These are phyloP conservation scores for Hygrocybe coccinea DNA, from an alignment of 768 basidiomycete genomes.

Conservation along the genomic window DNA sequence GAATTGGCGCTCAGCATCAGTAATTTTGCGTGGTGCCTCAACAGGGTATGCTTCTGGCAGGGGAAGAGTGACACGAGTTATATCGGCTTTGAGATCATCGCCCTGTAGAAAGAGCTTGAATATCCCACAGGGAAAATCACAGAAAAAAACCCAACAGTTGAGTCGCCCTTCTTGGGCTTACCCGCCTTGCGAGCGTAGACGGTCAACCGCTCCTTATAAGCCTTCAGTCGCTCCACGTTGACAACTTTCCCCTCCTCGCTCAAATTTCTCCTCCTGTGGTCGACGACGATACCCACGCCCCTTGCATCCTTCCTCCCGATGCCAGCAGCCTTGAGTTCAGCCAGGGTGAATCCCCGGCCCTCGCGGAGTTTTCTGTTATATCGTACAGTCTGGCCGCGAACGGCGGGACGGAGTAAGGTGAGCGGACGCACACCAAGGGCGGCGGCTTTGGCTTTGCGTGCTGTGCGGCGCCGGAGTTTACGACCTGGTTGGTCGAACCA, in stretches of 20 bases:
- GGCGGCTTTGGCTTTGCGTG: slow-evolving; percentile 88
- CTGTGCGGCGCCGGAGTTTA: slow-evolving; percentile 90
- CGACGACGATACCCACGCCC: slow-evolving; percentile 90
- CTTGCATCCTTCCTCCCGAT: slow-evolving; percentile 90
- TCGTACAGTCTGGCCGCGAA: slow-evolving; percentile 91
- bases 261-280: slow-evolving; percentile 93
- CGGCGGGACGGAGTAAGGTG: slow-evolving; percentile 89
- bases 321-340: slow-evolving; percentile 94
- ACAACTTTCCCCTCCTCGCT: slow-evolving; percentile 95
- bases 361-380: slow-evolving; percentile 98
- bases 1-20: slow-evolving; percentile 82
- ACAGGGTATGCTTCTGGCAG: slow-evolving; percentile 63
- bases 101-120: slow-evolving; percentile 42
- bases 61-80: slow-evolving; percentile 61
- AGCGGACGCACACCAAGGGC: slow-evolving; percentile 89
- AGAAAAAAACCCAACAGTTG: slow-evolving; percentile 55
- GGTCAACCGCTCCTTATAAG: slow-evolving; percentile 88
- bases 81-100: slow-evolving; percentile 74
- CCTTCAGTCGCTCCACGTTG: slow-evolving; percentile 90
- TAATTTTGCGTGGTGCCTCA: slow-evolving; percentile 91
- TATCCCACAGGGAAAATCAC: slow-evolving; percentile 5
- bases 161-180: slow-evolving; percentile 96
- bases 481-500: slow-evolving; percentile 99
- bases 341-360: slow-evolving; percentile 92
- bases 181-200: slow-evolving; percentile 95